Percentiles rank a stretch among this genome's conserved stretches.
Evolutionary conservation across 2,329 filamentous ascomycete genomes (phyloP).

Genomic region (Botrytis squamosa): DNA sequence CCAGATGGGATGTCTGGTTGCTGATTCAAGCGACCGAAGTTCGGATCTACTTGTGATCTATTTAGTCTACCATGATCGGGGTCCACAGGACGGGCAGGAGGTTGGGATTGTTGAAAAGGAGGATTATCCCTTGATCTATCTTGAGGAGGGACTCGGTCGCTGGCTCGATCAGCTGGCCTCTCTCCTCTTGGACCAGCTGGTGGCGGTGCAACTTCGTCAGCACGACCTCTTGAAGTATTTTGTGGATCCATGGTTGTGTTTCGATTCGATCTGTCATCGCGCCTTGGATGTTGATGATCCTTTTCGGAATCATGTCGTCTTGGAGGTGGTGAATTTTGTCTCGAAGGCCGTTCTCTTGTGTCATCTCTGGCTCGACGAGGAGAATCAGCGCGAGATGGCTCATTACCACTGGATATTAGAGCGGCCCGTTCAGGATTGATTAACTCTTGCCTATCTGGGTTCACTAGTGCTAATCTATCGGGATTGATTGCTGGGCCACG

Average conservation of each 20-base stretch:
- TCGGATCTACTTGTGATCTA: slow-evolving; percentile 54
- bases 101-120: slow-evolving; percentile 42
- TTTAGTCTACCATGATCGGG: slow-evolving; percentile 50
- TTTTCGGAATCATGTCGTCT: slow-evolving; percentile 45
- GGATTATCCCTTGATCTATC: slow-evolving; percentile 42
- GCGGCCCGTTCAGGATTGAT: slow-evolving; percentile 40
- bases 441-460: slow-evolving; percentile 36
- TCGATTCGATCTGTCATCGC: slow-evolving; percentile 35
- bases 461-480: slow-evolving; percentile 32
- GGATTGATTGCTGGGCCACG: slow-evolving; percentile 29
- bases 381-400: slow-evolving; percentile 34
- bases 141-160: slow-evolving; percentile 42
- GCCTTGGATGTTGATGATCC: slow-evolving; percentile 39
- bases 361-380: slow-evolving; percentile 39
- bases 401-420: slow-evolving; percentile 36
- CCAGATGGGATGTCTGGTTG: slow-evolving; percentile 54
- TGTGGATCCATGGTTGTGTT: slow-evolving; percentile 28
- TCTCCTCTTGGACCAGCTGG: slow-evolving; percentile 40
- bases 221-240: slow-evolving; percentile 28
- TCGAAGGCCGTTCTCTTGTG: slow-evolving; percentile 33
- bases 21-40: slow-evolving; percentile 60
- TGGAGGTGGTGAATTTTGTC: slow-evolving; percentile 56
- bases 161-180: slow-evolving; percentile 47
- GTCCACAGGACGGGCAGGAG: slow-evolving; percentile 44
- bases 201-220: slow-evolving; percentile 33